Base-by-base conservation (phyloP, 2,329 filamentous ascomycete genomes). In the Fusarium cyanostomum region DNA sequence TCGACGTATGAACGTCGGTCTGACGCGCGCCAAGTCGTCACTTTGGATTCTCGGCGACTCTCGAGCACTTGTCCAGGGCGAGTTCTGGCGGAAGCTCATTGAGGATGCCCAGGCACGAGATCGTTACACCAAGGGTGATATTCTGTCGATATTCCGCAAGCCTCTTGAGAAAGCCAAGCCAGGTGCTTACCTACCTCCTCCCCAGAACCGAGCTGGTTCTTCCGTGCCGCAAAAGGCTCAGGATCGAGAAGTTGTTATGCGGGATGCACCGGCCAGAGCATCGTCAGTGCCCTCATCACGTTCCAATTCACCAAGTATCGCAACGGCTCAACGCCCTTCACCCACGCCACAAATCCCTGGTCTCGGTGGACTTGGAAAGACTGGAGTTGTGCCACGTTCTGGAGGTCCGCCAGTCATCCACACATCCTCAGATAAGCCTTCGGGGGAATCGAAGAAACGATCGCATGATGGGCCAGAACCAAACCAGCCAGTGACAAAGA, bases 1-100 rank as follows among this genome's bases (percentile, higher is more conserved):
- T 73, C 89, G 95, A 57, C 94, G 95, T 83, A 98, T 99, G 96
- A 99, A 99, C 77, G 95, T 99, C 72, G 95, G 95, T 80, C 83
- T 99, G 59, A 99, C 95, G 18, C 90, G 95, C 82, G 96, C 95
- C 6, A 97, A 97, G 77, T 97, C 92, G 9, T 97, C 94, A 30
- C 84, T 99, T 9, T 99, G 94, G 92, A 94, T 99, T 56, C 84
- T 99, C 24, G 95, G 95, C 67, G 96, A 98, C 76, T 95, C 95
- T 0, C 85, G 90, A 55, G 92, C 94, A 30, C 83, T 99, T 49
- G 82, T 90, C 21, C 91, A 96, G 72, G 95, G 95, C 59, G 87
- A 95, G 72, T 97, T 92, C 77, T 99, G 96, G 95, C 88, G 85
- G 62, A 89, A 89, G 64, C 83, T 99, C 38, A 92, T 99, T 50